Percentiles rank a stretch among this genome's conserved stretches.
Conservation (phyloP, 2,329 filamentous ascomycete genomes). For the Stagonosporopsis rhizophila region DNA sequence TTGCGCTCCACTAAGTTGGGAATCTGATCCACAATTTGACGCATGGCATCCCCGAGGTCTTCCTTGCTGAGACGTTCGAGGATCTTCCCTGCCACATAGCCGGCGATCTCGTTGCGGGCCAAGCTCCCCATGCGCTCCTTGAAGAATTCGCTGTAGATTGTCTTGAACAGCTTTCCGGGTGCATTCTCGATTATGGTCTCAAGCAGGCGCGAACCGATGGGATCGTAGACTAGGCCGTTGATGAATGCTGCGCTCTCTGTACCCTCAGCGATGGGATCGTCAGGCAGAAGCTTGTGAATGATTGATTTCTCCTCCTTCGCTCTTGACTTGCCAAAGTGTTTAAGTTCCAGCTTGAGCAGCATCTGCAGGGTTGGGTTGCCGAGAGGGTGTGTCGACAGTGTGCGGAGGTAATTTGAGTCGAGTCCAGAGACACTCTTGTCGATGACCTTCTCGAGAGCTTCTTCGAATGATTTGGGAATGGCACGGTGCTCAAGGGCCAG, state of each 20-base stretch:
- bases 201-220: conserved; percentile 86
- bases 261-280: conserved; percentile 75
- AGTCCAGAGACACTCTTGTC: conserved; percentile 75
- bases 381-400: conserved; percentile 85
- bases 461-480: conserved; percentile 80
- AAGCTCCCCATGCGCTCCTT: conserved; percentile 80
- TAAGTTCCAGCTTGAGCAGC: conserved; percentile 84
- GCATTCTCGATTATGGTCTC: conserved; percentile 83
- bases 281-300: conserved; percentile 79
- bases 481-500: conserved; percentile 50
- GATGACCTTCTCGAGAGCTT: conserved; percentile 83
- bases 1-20: conserved; percentile 75
- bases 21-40: conserved; percentile 75
- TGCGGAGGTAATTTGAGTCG: conserved; percentile 79
- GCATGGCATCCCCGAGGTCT: conserved; percentile 76
- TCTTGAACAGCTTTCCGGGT: conserved; percentile 90
- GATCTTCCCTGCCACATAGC: conserved; percentile 83
- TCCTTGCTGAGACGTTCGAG: conserved; percentile 86
- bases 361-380: conserved; percentile 95
- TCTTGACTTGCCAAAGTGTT: conserved; percentile 72
- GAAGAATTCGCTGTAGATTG: conserved; percentile 80
- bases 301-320: conserved; percentile 72
- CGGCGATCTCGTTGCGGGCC: conserved; percentile 87
- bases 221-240: conserved; percentile 86
- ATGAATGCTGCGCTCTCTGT: conserved; percentile 81